Conservation (phyloP, 768 basidiomycete genomes). For the Termitomyces sp. region DNA sequence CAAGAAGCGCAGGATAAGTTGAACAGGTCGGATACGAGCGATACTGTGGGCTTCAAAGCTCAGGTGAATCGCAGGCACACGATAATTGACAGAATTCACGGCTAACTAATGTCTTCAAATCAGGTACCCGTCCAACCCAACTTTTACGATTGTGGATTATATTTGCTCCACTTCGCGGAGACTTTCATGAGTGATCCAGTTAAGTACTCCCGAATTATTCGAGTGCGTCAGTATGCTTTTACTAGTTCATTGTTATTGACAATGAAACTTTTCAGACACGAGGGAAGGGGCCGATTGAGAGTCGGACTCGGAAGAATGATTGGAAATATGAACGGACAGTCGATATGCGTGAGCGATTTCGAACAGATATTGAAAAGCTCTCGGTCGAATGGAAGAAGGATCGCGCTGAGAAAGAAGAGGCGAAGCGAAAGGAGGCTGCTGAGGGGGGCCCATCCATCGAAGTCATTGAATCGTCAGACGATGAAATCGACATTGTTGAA, state of each 20-base stretch:
- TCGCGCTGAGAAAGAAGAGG: slow-evolving; percentile 35
- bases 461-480: slow-evolving; percentile 32
- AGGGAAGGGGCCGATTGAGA: slow-evolving; percentile 28
- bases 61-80: slow-evolving; percentile 35
- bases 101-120: background rate
- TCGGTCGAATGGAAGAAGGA: slow-evolving; percentile 53
- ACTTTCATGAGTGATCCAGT: slow-evolving; percentile 68
- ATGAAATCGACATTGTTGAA: slow-evolving; percentile 40
- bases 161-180: slow-evolving; percentile 82
- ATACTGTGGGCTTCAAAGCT: slow-evolving; percentile 45
- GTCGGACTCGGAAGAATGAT: slow-evolving; percentile 34
- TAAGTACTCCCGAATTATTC: slow-evolving; percentile 46
- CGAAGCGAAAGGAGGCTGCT: slow-evolving; percentile 30
- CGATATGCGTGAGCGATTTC: slow-evolving; percentile 43
- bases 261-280: slow-evolving; percentile 7
- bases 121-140: slow-evolving; percentile 90
- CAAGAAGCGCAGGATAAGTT: slow-evolving; percentile 79
- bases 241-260: background rate
- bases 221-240: slow-evolving; percentile 25
- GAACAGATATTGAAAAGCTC: slow-evolving; percentile 36
- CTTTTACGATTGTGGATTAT: slow-evolving; percentile 90
- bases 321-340: slow-evolving; percentile 53
- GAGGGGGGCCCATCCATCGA: slow-evolving; percentile 19
- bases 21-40: slow-evolving; percentile 30
- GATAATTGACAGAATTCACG: background rate